Percentiles rank a stretch among this genome's conserved stretches.
Evolutionary conservation across 2,329 filamentous ascomycete genomes (phyloP).

Genomic region (Drechslera avenae): DNA sequence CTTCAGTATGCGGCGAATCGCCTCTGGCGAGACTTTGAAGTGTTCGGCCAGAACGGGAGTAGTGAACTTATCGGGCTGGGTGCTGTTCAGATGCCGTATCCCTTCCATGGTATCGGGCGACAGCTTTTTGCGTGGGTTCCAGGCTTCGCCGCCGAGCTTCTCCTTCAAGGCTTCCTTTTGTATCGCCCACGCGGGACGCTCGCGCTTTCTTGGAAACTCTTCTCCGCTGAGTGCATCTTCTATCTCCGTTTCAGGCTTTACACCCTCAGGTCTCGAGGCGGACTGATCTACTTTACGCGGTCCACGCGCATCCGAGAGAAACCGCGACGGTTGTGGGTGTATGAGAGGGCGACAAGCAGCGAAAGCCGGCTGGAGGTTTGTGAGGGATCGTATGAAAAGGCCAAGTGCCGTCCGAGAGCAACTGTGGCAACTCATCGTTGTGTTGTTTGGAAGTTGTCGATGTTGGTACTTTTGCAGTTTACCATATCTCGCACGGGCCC

Average conservation of each 20-base stretch:
- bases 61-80: slow-evolving; percentile 78
- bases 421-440: slow-evolving; percentile 36
- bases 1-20: slow-evolving; percentile 83
- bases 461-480: slow-evolving; percentile 11
- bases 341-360: slow-evolving; percentile 8
- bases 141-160: slow-evolving; percentile 78
- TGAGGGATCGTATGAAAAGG: slow-evolving; percentile 29
- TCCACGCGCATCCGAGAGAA: slow-evolving; percentile 18
- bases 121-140: slow-evolving; percentile 82
- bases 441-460: slow-evolving; percentile 1
- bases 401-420: slow-evolving; percentile 32
- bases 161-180: slow-evolving; percentile 75
- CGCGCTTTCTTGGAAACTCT: slow-evolving; percentile 36
- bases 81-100: slow-evolving; percentile 79
- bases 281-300: background rate
- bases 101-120: slow-evolving; percentile 92
- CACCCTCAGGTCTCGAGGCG: background rate
- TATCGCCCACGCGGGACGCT: slow-evolving; percentile 67
- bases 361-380: slow-evolving; percentile 3
- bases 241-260: slow-evolving; percentile 7
- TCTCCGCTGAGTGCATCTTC: slow-evolving; percentile 36
- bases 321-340: slow-evolving; percentile 18
- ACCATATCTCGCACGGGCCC: slow-evolving; percentile 23
- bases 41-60: slow-evolving; percentile 73
- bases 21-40: slow-evolving; percentile 87